phyloP scores from a whole-genome alignment of 768 basidiomycete genomes.

The Termitomyces sp. region DNA sequence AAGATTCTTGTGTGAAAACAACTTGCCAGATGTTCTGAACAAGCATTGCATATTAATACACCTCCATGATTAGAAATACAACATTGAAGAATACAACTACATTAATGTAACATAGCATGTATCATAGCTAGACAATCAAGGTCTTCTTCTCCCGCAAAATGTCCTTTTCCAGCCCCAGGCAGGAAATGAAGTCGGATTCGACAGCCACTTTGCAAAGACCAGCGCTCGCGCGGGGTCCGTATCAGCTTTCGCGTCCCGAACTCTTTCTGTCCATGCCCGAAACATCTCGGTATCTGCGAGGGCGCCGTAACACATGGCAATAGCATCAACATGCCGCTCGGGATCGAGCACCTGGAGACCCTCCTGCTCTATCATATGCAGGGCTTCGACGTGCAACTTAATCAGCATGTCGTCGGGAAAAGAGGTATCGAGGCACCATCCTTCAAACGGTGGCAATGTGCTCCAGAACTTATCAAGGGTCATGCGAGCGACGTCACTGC shows the following conservation, averaged over 20 bases:
- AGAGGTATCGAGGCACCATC: conserved; percentile 25
- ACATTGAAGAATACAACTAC: neutral
- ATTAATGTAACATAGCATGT: neutral
- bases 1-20: neutral
- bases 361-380: conserved; percentile 25
- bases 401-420: conserved; percentile 23
- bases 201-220: conserved; percentile 28
- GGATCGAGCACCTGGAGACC: conserved; percentile 25
- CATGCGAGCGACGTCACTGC: conserved; percentile 23
- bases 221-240: conserved; percentile 15
- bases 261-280: conserved; percentile 24
- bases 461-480: conserved; percentile 23
- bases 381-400: conserved; percentile 23
- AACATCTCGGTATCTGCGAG: conserved; percentile 30
- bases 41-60: neutral
- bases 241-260: conserved; percentile 19
- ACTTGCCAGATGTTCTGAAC: neutral
- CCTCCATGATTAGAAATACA: neutral
- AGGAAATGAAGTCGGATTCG: conserved; percentile 28
- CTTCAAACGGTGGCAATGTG: conserved; percentile 23
- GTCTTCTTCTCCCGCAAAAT: conserved; percentile 5
- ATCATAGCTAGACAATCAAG: neutral
- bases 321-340: conserved; percentile 27
- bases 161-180: conserved; percentile 30
- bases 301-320: conserved; percentile 37